Evolutionary conservation across 2,329 filamentous ascomycete genomes (phyloP).

Genomic region (Fonsecaea nubica): DNA sequence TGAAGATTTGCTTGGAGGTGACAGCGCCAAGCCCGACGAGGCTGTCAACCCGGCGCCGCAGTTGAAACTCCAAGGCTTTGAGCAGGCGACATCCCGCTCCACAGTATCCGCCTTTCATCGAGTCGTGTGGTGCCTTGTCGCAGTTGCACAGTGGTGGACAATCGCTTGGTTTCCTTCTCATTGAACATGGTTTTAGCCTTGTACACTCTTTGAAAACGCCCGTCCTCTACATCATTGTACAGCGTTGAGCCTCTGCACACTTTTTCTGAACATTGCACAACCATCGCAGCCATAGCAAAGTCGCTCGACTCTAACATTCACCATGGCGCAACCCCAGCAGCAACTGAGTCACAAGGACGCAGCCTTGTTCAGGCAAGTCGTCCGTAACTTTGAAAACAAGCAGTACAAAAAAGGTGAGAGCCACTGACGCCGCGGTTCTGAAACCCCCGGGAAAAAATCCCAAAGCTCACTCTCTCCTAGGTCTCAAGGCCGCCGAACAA

Average conservation of each 20-base stretch:
- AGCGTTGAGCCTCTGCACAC: constrained; percentile 12
- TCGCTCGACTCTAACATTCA: constrained; percentile 14
- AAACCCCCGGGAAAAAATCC: not conserved
- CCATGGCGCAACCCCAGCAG: constrained; percentile 44
- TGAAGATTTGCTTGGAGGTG: not conserved
- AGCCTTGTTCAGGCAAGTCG: constrained; percentile 90
- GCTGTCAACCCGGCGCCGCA: constrained; percentile 11
- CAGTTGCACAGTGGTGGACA: constrained; percentile 14
- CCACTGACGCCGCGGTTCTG: constrained; percentile 21
- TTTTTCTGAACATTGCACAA: not conserved
- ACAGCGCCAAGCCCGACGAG: constrained; percentile 16
- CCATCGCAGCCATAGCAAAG: not conserved
- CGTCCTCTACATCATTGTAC: constrained; percentile 6
- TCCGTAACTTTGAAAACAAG: constrained; percentile 96
- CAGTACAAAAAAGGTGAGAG: constrained; percentile 84
- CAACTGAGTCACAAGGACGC: constrained; percentile 78
- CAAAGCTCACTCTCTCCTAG: constrained; percentile 50
- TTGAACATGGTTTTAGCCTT: constrained; percentile 28
- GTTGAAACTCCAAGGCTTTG: constrained; percentile 5
- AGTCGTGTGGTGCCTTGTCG: constrained; percentile 8
- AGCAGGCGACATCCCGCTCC: not conserved
- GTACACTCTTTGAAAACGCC: constrained; percentile 24
- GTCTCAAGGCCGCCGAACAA: constrained; percentile 93
- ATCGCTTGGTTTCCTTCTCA: constrained; percentile 5
- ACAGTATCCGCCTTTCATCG: constrained; percentile 5